Percentiles rank a stretch among this genome's conserved stretches.
Conservation (phyloP, 192 early-diverging fungal genomes). For the Coemansia sp. region DNA sequence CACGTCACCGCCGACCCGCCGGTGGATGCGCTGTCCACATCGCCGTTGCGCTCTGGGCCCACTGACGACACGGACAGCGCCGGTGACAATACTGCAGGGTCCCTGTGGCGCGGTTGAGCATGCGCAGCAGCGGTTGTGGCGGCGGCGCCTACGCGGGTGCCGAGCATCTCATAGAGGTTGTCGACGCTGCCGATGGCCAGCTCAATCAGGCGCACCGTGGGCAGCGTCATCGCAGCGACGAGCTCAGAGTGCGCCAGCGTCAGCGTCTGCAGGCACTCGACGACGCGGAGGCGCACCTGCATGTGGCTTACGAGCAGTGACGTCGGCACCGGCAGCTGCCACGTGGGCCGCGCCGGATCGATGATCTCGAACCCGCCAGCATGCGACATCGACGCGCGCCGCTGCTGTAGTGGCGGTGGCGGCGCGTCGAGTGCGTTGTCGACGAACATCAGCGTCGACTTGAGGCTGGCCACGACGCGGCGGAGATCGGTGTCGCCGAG, state of each 20-base stretch:
- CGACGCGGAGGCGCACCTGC: slow-evolving; percentile 22
- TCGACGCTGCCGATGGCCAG: slow-evolving; percentile 21
- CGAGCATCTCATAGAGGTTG: slow-evolving; percentile 24
- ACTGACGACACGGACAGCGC: not conserved
- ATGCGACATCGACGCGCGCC: not conserved
- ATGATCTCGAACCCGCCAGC: not conserved
- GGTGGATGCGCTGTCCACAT: not conserved
- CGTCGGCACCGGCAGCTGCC: slow-evolving; percentile 15
- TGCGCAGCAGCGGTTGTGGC: not conserved
- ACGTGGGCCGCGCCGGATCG: slow-evolving; percentile 6
- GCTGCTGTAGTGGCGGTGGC: slow-evolving; percentile 1
- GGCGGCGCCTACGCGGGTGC: slow-evolving; percentile 10
- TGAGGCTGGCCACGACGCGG: slow-evolving; percentile 7
- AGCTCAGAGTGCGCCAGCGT: not conserved
- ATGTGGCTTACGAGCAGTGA: slow-evolving; percentile 21
- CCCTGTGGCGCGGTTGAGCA: not conserved
- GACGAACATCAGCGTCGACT: slow-evolving; percentile 33
- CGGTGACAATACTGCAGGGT: not conserved
- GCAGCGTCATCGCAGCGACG: slow-evolving; percentile 8
- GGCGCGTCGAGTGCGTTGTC: slow-evolving; percentile 53
- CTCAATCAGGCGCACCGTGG: slow-evolving; percentile 32
- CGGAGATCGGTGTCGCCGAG: slow-evolving; percentile 2
- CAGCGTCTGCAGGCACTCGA: slow-evolving; percentile 25
- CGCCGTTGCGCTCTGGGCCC: not conserved
- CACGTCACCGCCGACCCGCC: not conserved